phyloP scores from a whole-genome alignment of 805 yeast species.

The Hanseniaspora lachancei region DNA sequence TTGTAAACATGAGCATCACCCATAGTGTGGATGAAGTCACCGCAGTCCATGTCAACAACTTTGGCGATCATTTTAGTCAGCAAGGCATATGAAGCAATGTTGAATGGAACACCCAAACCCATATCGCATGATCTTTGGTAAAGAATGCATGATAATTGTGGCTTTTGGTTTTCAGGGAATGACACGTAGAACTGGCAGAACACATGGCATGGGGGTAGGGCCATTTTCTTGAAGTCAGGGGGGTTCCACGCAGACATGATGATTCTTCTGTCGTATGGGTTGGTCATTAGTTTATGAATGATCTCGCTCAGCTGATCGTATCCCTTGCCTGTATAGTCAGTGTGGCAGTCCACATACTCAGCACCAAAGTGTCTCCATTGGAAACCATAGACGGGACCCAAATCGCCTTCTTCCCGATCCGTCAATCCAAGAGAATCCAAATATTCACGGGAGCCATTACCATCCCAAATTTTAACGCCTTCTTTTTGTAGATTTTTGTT shows the following conservation, averaged over 20 bases:
- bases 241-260: conserved; percentile 98
- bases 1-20: conserved; percentile 95
- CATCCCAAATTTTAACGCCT: conserved; percentile 98
- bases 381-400: conserved; percentile 97
- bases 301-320: conserved; percentile 77
- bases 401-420: conserved; percentile 77
- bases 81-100: conserved; percentile 90
- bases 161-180: conserved; percentile 53
- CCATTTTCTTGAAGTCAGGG: conserved; percentile 86
- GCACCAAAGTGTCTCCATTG: conserved; percentile 99
- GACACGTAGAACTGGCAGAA: conserved; percentile 89
- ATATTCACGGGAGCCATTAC: conserved; percentile 88
- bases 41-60: conserved; percentile 88
- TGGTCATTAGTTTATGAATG: conserved; percentile 64
- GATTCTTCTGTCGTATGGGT: conserved; percentile 90
- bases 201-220: conserved; percentile 96
- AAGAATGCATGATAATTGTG: conserved; percentile 70
- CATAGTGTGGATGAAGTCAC: conserved; percentile 86
- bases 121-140: conserved; percentile 98
- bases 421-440: conserved; percentile 71
- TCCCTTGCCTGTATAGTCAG: conserved; percentile 79
- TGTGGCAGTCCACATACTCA: conserved; percentile 68
- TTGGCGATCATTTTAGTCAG: conserved; percentile 91
- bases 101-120: conserved; percentile 99
- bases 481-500: conserved; percentile 63